Conservation (phyloP, 306 rosid species). For the Ormosia emarginata region DNA sequence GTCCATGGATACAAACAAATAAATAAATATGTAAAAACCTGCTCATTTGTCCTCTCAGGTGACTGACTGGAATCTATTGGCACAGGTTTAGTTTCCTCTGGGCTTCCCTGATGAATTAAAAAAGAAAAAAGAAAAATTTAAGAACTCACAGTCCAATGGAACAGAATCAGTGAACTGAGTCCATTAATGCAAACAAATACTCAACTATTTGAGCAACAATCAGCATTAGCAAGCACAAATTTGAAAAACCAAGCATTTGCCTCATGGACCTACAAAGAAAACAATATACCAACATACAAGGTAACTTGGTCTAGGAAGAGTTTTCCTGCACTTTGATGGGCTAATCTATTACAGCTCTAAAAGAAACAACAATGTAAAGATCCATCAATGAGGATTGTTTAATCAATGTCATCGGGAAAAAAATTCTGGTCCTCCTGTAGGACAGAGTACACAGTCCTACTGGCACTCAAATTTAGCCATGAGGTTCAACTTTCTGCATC, state of each 20-base stretch:
- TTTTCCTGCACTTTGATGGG: not conserved
- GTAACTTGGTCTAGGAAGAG: not conserved
- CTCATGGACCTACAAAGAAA: not conserved
- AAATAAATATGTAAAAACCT: constrained; percentile 34
- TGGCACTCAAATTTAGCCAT: too few species aligned
- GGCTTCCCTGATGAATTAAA: constrained; percentile 38
- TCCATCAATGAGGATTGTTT: not conserved
- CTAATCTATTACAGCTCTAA: not conserved
- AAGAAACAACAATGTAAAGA: not conserved
- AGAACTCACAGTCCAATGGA: not conserved
- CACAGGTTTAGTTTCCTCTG: constrained; percentile 46
- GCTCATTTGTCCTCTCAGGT: constrained; percentile 34
- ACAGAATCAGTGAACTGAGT: not conserved
- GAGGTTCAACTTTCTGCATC: too few species aligned
- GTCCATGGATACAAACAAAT: not conserved
- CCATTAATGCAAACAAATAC: constrained; percentile 2
- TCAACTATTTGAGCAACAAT: not conserved
- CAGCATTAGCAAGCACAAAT: not conserved
- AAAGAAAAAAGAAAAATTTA: not conserved
- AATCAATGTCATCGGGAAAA: too few species aligned
- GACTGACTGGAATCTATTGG: constrained; percentile 34
- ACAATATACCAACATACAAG: not conserved
- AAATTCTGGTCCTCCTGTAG: too few species aligned
- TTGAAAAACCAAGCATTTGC: constrained; percentile 3
- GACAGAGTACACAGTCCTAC: too few species aligned